Percentiles rank a stretch among this genome's conserved stretches.
phyloP scores from a whole-genome alignment of 148 eudicot genomes.

The Cornus suecica region DNA sequence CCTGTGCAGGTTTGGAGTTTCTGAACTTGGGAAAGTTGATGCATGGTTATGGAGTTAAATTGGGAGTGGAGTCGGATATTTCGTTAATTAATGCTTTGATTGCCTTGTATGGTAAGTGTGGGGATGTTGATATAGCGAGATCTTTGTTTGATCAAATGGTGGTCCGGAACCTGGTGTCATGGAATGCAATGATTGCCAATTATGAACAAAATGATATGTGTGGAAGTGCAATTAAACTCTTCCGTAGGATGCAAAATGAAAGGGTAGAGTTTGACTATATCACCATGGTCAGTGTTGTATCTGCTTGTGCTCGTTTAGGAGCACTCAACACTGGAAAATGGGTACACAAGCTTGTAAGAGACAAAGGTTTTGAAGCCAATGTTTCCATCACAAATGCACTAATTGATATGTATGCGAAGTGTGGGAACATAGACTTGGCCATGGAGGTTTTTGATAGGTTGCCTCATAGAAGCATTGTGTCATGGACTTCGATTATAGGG shows the following conservation, averaged over 20 bases:
- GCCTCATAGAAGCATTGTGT: constrained; percentile 21
- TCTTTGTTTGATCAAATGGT: constrained; percentile 22
- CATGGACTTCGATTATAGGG: constrained; percentile 28
- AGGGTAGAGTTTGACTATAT: constrained; percentile 15
- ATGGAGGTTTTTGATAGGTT: constrained; percentile 16
- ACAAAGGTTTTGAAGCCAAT: constrained; percentile 25
- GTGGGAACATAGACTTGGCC: constrained; percentile 22
- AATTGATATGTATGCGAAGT: constrained; percentile 25
- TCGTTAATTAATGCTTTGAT: constrained; percentile 12
- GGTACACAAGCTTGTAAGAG: constrained; percentile 22
- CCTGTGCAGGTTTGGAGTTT: constrained; percentile 21
- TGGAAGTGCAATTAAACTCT: constrained; percentile 17
- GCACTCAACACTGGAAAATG: constrained; percentile 23
- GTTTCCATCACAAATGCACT: constrained; percentile 23
- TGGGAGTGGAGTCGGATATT: constrained; percentile 9
- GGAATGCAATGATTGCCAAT: constrained; percentile 33
- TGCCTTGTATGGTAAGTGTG: constrained; percentile 20
- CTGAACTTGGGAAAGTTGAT: constrained; percentile 17
- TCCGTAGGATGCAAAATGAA: constrained; percentile 16
- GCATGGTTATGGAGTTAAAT: constrained; percentile 12
- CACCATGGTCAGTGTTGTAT: constrained; percentile 26
- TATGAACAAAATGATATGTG: constrained; percentile 21
- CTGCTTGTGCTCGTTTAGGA: constrained; percentile 24
- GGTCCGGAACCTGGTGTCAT: constrained; percentile 25
- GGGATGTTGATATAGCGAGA: constrained; percentile 13